Percentiles rank a stretch among this genome's conserved stretches.
Evolutionary conservation across 257 asterid species (phyloP).

Genomic region (Solanum virginianum): DNA sequence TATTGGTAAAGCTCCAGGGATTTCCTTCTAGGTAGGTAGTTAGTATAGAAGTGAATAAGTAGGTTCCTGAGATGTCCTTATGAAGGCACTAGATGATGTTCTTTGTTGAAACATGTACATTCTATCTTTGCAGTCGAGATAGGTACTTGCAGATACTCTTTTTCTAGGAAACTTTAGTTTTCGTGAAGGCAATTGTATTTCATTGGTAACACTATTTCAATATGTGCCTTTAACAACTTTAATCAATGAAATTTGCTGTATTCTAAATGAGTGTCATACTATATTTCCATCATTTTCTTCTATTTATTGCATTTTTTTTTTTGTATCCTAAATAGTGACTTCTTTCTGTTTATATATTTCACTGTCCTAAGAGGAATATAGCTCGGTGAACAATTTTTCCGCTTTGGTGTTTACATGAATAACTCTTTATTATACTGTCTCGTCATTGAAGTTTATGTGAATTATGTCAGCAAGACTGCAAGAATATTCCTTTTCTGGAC

Average conservation of each 20-base stretch:
- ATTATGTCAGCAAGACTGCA: background rate
- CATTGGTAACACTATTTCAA: conserved; percentile 7
- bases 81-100: conserved; percentile 23
- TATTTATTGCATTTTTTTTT: background rate
- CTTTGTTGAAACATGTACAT: conserved; percentile 41
- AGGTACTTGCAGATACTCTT: conserved; percentile 28
- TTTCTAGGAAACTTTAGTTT: conserved; percentile 18
- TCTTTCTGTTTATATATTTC: background rate
- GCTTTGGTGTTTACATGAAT: background rate
- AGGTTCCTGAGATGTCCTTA: conserved; percentile 27
- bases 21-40: conserved; percentile 15
- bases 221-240: conserved; percentile 11
- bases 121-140: conserved; percentile 29
- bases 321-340: background rate
- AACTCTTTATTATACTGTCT: background rate
- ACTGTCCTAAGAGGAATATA: background rate
- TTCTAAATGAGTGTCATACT: background rate
- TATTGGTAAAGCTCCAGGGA: background rate
- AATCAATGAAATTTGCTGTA: conserved; percentile 3
- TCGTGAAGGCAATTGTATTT: conserved; percentile 12
- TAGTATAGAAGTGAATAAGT: conserved; percentile 32
- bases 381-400: background rate
- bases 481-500: background rate
- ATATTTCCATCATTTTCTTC: background rate
- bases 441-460: background rate